Base-by-base conservation (phyloP, 345 rosid genomes). In the Noccaea bulbosa region DNA sequence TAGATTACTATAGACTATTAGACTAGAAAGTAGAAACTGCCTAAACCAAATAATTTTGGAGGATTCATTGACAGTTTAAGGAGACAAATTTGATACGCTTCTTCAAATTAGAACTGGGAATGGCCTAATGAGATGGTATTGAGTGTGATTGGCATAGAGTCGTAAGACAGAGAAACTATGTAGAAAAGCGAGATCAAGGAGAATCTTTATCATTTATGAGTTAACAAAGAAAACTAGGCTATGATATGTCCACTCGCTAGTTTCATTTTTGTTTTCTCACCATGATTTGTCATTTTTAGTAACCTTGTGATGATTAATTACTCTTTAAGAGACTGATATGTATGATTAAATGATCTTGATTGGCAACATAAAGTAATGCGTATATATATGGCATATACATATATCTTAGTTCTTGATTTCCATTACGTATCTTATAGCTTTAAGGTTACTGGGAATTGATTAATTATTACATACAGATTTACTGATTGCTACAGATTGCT, bases 81-180 rank as follows among this genome's bases (percentile, higher is more conserved):
- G 49, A 52, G 33, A 44, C 52, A 16, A 67, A n/a, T 37, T 47
- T 48, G 53, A 65, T 6, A 73, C 38, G 61, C 5, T 58, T 59
- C 5, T 40, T 37, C 67, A 40, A 39, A 41, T 43, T 49, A 65
- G 48, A 49, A 41, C 12, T 73, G 72, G 67, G 72, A 57, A 58
- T 11, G 52, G 39, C 24, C 72, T 65, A 17, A 50, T 49, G 43
- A 8, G 46, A 73, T 54, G 67, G 67, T 32, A 27, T 16, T 16
- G 78, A 67, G 57, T 60, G 78, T 67, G 69, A 69, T 67, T 63
- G 73, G 47, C 57, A 51, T 67, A 74, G 69, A 67, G 54, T 41
- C 71, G 15, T 60, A 66, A 66, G 55, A 33, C 50, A 41, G 53
- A 57, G 60, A 32, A 38, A 73, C 67, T 20, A 73, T 57, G 61